Conservation (phyloP, 2,329 filamentous ascomycete genomes). For the Pleochaeta shiraiana region DNA sequence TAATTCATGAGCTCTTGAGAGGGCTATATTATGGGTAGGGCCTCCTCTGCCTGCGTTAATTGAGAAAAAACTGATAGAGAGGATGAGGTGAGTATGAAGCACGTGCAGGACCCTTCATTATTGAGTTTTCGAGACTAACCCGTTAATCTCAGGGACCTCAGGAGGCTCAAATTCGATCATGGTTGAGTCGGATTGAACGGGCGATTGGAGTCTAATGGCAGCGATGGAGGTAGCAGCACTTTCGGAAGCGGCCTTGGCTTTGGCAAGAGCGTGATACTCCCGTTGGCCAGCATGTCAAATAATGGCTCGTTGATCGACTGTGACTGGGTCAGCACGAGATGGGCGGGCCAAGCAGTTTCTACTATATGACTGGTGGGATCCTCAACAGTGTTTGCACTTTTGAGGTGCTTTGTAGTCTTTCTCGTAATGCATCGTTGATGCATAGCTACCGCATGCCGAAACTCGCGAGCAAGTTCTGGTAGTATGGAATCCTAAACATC, state of each 20-base stretch:
- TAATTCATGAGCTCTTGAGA: neutral
- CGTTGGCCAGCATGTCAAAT: neutral
- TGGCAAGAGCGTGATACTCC: neutral
- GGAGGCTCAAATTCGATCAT: no score
- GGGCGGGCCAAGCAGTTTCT: neutral
- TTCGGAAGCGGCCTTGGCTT: neutral
- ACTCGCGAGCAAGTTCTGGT: neutral
- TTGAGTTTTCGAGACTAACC: no score
- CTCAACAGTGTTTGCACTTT: neutral
- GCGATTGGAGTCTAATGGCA: no score
- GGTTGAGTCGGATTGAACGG: no score
- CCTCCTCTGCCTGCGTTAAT: neutral
- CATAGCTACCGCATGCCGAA: neutral
- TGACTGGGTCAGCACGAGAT: neutral
- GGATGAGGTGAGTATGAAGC: neutral
- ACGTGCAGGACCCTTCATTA: neutral
- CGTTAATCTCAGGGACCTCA: no score
- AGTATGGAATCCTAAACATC: neutral
- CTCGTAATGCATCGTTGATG: neutral
- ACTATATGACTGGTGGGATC: neutral
- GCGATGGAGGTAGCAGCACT: no score
- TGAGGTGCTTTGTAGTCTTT: neutral
- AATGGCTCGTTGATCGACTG: neutral
- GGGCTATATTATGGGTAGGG: neutral
- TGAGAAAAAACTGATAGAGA: neutral